Conservation (phyloP, 345 rosid genomes). For the Lumnitzera racemosa region DNA sequence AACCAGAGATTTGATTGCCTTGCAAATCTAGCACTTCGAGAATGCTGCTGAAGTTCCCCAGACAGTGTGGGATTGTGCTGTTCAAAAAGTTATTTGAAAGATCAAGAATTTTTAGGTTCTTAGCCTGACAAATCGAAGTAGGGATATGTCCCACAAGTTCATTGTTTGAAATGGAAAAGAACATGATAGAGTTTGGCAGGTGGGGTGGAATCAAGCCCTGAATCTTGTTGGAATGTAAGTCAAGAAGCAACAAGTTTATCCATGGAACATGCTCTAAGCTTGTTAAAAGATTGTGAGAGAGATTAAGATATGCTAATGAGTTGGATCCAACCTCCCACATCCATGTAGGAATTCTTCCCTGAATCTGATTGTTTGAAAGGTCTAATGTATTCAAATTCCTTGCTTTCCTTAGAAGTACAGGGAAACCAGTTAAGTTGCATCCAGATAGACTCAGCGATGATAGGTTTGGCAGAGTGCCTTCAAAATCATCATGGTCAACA, state of each 20-base stretch:
- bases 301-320: slow-evolving; percentile 2
- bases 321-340: neutral
- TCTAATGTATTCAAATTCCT: neutral
- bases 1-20: slow-evolving; percentile 13
- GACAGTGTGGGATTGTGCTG: slow-evolving; percentile 17
- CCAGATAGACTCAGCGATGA: neutral
- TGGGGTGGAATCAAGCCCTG: neutral
- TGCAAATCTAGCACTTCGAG: slow-evolving; percentile 10
- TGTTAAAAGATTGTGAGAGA: slow-evolving; percentile 3
- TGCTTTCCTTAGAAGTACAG: neutral
- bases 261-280: neutral
- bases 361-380: slow-evolving; percentile 15
- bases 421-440: slow-evolving; percentile 6
- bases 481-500: neutral
- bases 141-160: slow-evolving; percentile 10
- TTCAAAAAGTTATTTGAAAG: slow-evolving; percentile 9
- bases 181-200: neutral
- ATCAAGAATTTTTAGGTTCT: neutral
- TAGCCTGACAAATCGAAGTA: neutral
- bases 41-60: neutral
- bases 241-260: neutral
- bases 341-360: slow-evolving; percentile 16
- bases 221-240: slow-evolving; percentile 8
- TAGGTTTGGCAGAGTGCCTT: slow-evolving; percentile 4
- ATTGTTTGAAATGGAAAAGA: slow-evolving; percentile 3